Percentiles rank a stretch among this genome's conserved stretches.
Conservation (phyloP, 805 yeast genomes). For the Spathaspora gorwiae region DNA sequence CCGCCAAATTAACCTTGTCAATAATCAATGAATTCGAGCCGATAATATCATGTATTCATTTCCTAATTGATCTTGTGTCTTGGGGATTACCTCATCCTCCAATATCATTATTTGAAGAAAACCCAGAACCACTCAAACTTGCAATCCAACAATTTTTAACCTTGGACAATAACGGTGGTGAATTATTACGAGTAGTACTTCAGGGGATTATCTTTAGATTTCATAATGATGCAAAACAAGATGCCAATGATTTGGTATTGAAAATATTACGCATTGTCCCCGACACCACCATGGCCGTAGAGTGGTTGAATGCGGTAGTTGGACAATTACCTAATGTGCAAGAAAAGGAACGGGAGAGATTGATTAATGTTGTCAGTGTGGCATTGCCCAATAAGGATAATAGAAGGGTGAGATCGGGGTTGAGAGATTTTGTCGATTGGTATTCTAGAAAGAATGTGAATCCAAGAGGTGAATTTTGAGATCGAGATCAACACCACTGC, state of each 20-base stretch:
- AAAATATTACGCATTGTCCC: constrained; percentile 54
- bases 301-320: constrained; percentile 62
- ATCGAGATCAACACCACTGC: background rate
- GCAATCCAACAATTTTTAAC: constrained; percentile 44
- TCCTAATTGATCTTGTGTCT: constrained; percentile 71
- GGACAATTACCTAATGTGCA: constrained; percentile 61
- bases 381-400: constrained; percentile 67
- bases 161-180: constrained; percentile 48
- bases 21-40: constrained; percentile 67
- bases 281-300: constrained; percentile 30
- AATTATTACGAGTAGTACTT: constrained; percentile 49
- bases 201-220: constrained; percentile 68
- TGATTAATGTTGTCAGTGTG: constrained; percentile 50
- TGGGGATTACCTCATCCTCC: constrained; percentile 87
- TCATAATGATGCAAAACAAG: constrained; percentile 64
- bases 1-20: constrained; percentile 50
- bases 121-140: constrained; percentile 49
- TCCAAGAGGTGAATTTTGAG: constrained; percentile 22
- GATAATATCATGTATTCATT: constrained; percentile 64
- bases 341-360: constrained; percentile 61
- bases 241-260: constrained; percentile 69
- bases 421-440: constrained; percentile 80
- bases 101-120: constrained; percentile 56
- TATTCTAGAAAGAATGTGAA: constrained; percentile 70
- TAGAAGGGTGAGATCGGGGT: constrained; percentile 65